Evolutionary conservation across 345 rosid species (phyloP).

Genomic region (Lepidium aucheri): DNA sequence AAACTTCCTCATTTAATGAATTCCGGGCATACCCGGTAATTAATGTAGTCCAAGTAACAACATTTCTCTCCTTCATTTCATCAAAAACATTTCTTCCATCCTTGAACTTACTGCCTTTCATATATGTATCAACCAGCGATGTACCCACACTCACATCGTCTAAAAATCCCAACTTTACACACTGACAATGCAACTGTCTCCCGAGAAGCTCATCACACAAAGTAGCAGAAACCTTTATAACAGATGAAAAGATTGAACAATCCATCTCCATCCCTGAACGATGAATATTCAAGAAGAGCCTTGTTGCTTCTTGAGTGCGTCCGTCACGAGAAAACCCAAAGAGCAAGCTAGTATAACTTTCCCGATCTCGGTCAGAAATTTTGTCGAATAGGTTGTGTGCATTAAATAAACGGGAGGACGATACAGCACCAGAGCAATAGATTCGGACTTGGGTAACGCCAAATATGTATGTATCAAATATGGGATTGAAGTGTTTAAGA

Average conservation of each 20-base stretch:
- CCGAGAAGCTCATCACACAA: constrained; percentile 44
- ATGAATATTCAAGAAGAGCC: constrained; percentile 42
- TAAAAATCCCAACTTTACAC: constrained; percentile 51
- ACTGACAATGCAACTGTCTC: constrained; percentile 52
- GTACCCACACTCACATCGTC: constrained; percentile 65
- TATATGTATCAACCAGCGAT: constrained; percentile 70
- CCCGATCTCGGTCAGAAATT: constrained; percentile 31
- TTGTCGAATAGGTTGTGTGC: constrained; percentile 43
- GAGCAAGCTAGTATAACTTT: constrained; percentile 32
- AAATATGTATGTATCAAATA: neutral
- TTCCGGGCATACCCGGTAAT: constrained; percentile 52
- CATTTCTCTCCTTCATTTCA: constrained; percentile 54
- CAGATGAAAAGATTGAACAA: constrained; percentile 56
- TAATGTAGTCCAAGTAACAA: constrained; percentile 88
- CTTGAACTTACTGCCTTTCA: constrained; percentile 43
- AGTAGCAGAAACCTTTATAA: constrained; percentile 53
- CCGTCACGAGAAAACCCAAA: constrained; percentile 45
- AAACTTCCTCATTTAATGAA: constrained; percentile 38
- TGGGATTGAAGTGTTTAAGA: neutral
- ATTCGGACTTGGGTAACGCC: neutral
- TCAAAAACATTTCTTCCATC: constrained; percentile 62
- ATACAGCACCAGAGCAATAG: neutral
- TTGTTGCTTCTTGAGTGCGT: constrained; percentile 44
- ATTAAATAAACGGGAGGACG: neutral
- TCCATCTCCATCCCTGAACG: constrained; percentile 41